These are phyloP conservation scores for Coemansia sp. DNA, from an alignment of 192 early-diverging fungal genomes.

Conservation along the genomic window DNA sequence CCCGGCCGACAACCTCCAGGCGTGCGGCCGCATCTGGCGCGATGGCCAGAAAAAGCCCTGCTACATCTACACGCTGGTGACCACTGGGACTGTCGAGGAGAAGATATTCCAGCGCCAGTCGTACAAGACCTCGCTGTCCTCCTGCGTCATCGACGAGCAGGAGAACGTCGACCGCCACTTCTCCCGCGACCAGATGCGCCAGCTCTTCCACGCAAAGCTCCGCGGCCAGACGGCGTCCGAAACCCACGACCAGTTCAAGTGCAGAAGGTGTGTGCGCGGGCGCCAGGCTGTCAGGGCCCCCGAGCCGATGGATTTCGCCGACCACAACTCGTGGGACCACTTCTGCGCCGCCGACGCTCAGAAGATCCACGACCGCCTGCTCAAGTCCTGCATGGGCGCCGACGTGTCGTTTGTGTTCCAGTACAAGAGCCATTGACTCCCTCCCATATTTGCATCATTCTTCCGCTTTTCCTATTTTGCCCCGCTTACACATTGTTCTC, in stretches of 20 bases:
- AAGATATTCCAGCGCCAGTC: constrained; percentile 97
- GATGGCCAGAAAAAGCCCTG: constrained; percentile 83
- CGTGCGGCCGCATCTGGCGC: constrained; percentile 86
- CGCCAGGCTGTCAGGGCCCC: constrained; percentile 70
- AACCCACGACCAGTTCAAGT: constrained; percentile 98
- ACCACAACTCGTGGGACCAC: constrained; percentile 82
- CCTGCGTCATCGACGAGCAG: constrained; percentile 94
- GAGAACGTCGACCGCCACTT: constrained; percentile 93
- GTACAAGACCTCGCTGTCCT: constrained; percentile 82
- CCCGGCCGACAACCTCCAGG: constrained; percentile 95
- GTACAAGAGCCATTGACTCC: constrained; percentile 64
- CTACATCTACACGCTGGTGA: constrained; percentile 97
- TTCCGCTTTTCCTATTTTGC: neutral
- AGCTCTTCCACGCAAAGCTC: constrained; percentile 84
- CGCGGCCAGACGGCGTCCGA: constrained; percentile 65
- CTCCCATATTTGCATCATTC: no score
- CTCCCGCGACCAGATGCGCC: constrained; percentile 80
- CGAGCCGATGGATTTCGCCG: constrained; percentile 71
- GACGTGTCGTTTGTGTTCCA: constrained; percentile 80
- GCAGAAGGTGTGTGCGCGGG: constrained; percentile 83
- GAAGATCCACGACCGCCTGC: constrained; percentile 62
- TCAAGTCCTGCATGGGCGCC: constrained; percentile 62
- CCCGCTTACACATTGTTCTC: neutral
- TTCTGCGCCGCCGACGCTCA: constrained; percentile 59
- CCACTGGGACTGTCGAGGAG: constrained; percentile 97